Base-by-base conservation (phyloP, 371 early-diverging fungal species). In the Entomophthora muscae region DNA sequence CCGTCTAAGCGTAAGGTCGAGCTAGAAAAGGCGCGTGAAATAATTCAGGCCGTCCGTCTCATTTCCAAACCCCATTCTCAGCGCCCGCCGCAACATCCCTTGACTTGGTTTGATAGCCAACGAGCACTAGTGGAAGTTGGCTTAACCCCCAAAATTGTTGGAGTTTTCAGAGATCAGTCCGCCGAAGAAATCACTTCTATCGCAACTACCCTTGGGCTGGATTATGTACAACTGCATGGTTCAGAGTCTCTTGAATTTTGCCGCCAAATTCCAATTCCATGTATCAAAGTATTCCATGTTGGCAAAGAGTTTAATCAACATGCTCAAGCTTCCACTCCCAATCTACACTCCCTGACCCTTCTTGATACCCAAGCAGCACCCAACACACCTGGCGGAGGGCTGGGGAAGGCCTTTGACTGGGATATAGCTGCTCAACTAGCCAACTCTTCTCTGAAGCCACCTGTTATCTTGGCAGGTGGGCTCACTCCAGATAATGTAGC, bases 141-240 rank as follows among this genome's bases (percentile, higher is more conserved):
- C 13, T 69, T 80, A 58, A 80, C 76, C 56, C 95, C 96, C 13
- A 72, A 91, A 63, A 72, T 91, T 10, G 93, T 93, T 0, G 98
- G 96, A 24, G 96, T 98, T 0, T 96, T 98, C 73, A 83, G 83
- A 66, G 86, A 93, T 70, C 89, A 91, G 60, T 66, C 83, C 0
- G 65, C 86, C 28, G 88, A 83, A 53, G 75, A 89, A 55, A 90
- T 95, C 68, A 77, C 79, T n/a, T 67, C 71, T 2, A 75, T 87
- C 1, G 86, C 82, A 0, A 68, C 72, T 13, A 67, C 70, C 3
- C 81, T 84, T 26, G 83, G 84, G 10, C 76, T 96, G 32, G 96
- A 96, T 70, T 64, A 93, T 24, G 85, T 95, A 24, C 98, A 98
- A 74, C 76, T 96, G 64, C 98, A 98, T 70, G 93, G 94, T 0